Base-by-base conservation (phyloP, 2,329 filamentous ascomycete species). In the Cladophialophora bantiana region DNA sequence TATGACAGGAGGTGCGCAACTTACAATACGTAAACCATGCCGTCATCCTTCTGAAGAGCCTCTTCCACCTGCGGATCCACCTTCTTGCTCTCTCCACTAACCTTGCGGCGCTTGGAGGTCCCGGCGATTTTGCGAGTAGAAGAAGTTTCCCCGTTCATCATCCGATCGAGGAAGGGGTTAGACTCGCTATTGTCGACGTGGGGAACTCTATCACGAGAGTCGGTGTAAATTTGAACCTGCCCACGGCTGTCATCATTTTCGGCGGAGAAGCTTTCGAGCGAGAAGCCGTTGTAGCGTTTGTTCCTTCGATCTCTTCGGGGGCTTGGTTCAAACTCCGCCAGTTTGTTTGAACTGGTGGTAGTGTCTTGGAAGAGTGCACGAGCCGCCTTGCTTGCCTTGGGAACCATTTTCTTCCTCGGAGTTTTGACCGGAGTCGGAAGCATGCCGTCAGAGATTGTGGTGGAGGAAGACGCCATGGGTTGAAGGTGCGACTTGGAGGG, bases 371-470 rank as follows among this genome's bases (percentile, higher is more conserved):
- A 88, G 34, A 87, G 77, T 34, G 83, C 79, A 66, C 86, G 84
- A 34, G 85, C 83, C 40, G 85, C 82, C 60, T 83, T 74, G 65
- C 82, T 78, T 59, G 84, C 73, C 65, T 83, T 78, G 13, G 77
- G 73, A 26, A 82, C 73, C 2, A 78, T 74, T 70, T 84, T 85
- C 78, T 87, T 88, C 73, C 81, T 81, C 9, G 87, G 87, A 9
- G 87, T 89, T 77, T 89, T 89, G 52, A 83, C 82, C 18, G 87
- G 87, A 26, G 87, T 89, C 2, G 85, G 86, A 15, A 89, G 80
- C 81, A 87, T 85, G 58, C 77, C 79, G 59, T 74, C 74, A 52
- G 77, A 74, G 62, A 76, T 77, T 36, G 68, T 77, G 67, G 74
- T 71, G 50, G 71, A 68, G 59, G 73, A 70, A 68, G 68, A 74